Evolutionary conservation across 352 stramenopile species (phyloP).

Genomic region (Pythium pectinolyticum): DNA sequence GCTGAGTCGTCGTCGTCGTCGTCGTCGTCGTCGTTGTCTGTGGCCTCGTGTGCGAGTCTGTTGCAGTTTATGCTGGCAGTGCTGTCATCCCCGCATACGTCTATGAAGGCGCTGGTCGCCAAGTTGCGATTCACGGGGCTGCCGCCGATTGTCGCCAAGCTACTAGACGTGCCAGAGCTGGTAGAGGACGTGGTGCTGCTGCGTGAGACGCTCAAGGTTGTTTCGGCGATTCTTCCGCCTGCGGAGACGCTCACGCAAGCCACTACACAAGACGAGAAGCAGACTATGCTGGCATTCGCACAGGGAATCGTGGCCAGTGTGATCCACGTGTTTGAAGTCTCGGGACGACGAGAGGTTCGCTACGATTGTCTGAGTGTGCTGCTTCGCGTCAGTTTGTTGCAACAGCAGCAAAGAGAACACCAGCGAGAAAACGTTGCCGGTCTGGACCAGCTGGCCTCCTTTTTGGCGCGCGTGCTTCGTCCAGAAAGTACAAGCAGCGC

Average conservation of each 20-base stretch:
- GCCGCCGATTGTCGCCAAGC: conserved; percentile 42
- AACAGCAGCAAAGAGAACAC: conserved; percentile 26
- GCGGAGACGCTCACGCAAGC: conserved; percentile 33
- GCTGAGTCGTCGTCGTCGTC: background rate
- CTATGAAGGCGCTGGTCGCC: conserved; percentile 26
- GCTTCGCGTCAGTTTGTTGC: conserved; percentile 43
- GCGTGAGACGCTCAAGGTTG: conserved; percentile 56
- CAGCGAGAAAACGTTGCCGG: conserved; percentile 30
- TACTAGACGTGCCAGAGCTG: conserved; percentile 44
- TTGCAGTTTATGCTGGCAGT: conserved; percentile 22
- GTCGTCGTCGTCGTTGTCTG: background rate
- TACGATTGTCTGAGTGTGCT: conserved; percentile 61
- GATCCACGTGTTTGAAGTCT: conserved; percentile 57
- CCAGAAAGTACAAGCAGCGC: conserved; percentile 38
- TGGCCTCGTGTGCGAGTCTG: conserved; percentile 6
- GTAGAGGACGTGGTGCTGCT: conserved; percentile 49
- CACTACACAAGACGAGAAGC: conserved; percentile 12
- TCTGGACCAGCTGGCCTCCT: conserved; percentile 42
- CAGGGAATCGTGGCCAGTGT: conserved; percentile 51
- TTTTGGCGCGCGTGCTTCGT: conserved; percentile 56
- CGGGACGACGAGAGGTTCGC: conserved; percentile 44
- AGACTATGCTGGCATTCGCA: conserved; percentile 35
- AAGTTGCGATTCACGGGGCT: conserved; percentile 43
- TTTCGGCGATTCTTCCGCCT: conserved; percentile 50
- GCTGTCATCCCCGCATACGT: conserved; percentile 13